These are phyloP conservation scores for Pleurotus salmoneostramineus DNA, from an alignment of 768 basidiomycete genomes.

Conservation along the genomic window DNA sequence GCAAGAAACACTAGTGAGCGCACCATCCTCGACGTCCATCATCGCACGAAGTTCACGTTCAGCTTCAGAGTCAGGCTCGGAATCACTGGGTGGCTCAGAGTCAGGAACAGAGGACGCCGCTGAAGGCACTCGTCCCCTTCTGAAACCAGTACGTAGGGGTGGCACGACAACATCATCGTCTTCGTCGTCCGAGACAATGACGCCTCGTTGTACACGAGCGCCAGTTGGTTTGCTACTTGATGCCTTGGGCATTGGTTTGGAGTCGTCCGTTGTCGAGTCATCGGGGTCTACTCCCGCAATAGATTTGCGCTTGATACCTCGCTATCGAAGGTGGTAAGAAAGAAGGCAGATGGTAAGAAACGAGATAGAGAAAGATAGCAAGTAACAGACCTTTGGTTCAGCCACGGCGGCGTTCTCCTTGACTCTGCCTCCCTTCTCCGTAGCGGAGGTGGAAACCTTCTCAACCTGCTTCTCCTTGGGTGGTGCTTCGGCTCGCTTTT, in stretches of 20 bases:
- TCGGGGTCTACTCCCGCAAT: slow-evolving; percentile 20
- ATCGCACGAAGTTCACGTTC: slow-evolving; percentile 52
- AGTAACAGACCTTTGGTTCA: slow-evolving; percentile 11
- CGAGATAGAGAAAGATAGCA: no score
- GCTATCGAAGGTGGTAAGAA: slow-evolving; percentile 16
- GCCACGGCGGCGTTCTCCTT: no score
- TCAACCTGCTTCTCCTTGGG: no score
- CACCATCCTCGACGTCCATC: slow-evolving; percentile 81
- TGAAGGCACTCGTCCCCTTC: slow-evolving; percentile 28
- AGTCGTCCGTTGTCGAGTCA: slow-evolving; percentile 9
- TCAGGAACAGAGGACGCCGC: slow-evolving; percentile 2
- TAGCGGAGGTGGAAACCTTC: no score
- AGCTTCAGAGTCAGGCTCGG: slow-evolving; percentile 27
- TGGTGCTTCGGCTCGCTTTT: no score
- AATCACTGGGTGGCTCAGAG: slow-evolving; percentile 19
- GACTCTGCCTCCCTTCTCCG: no score
- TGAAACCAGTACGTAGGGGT: slow-evolving; percentile 21
- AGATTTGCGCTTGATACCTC: slow-evolving; percentile 44
- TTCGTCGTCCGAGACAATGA: slow-evolving; percentile 61
- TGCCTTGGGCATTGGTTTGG: slow-evolving; percentile 6
- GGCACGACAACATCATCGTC: slow-evolving; percentile 35
- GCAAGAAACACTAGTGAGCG: slow-evolving; percentile 10
- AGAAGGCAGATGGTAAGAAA: not conserved
- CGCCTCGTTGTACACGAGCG: slow-evolving; percentile 38
- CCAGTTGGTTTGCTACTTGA: slow-evolving; percentile 9